Percentiles rank a stretch among this genome's conserved stretches.
phyloP scores from a whole-genome alignment of 208 protist genomes.

The Leishmania tropica region DNA sequence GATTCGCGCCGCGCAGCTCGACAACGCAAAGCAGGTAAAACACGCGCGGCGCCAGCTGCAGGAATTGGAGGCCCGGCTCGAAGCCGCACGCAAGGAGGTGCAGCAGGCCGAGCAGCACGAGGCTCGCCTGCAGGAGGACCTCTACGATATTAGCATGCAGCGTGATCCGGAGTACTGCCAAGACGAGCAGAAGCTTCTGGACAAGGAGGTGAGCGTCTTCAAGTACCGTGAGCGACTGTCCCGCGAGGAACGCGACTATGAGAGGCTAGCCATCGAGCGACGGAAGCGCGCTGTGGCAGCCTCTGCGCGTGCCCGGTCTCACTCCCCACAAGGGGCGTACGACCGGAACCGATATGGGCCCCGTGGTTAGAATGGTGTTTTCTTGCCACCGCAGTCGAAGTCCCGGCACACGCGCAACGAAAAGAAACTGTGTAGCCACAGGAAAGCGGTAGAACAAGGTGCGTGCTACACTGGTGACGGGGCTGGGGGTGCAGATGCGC shows the following conservation, averaged over 20 bases:
- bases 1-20: slow-evolving; percentile 49
- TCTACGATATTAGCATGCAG: slow-evolving; percentile 48
- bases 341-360: slow-evolving; percentile 30
- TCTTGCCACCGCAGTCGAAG: not conserved
- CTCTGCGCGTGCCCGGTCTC: slow-evolving; percentile 19
- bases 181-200: slow-evolving; percentile 72
- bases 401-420: not conserved
- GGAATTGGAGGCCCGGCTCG: slow-evolving; percentile 53
- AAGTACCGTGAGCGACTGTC: slow-evolving; percentile 68
- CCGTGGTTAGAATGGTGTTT: slow-evolving; percentile 15
- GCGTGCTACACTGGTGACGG: not conserved
- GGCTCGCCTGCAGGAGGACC: slow-evolving; percentile 47
- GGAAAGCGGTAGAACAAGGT: not conserved
- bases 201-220: slow-evolving; percentile 84
- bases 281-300: slow-evolving; percentile 31
- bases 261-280: slow-evolving; percentile 67
- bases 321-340: slow-evolving; percentile 24
- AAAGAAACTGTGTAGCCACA: not conserved
- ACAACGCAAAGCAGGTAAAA: slow-evolving; percentile 35
- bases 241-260: slow-evolving; percentile 74
- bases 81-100: slow-evolving; percentile 36
- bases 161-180: slow-evolving; percentile 51
- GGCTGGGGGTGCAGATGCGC: not conserved
- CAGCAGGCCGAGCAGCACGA: slow-evolving; percentile 44
- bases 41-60: slow-evolving; percentile 42